Conservation (phyloP, 352 stramenopile genomes). For the Phytophthora tubulina region DNA sequence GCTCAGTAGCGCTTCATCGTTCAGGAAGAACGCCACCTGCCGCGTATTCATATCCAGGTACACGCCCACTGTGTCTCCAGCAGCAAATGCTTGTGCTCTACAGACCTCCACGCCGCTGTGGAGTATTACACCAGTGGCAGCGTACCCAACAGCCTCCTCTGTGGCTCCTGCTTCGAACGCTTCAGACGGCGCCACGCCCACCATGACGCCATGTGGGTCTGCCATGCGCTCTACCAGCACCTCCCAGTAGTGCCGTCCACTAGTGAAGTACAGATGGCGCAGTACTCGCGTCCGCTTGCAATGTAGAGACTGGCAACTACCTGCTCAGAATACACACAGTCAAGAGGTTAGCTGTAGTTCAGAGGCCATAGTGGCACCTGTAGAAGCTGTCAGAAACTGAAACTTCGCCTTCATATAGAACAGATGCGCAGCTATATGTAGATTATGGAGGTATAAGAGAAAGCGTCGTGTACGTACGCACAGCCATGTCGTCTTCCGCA, state of each 20-base stretch:
- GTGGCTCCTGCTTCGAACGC: slow-evolving; percentile 38
- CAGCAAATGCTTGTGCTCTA: slow-evolving; percentile 39
- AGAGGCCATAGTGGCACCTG: background rate
- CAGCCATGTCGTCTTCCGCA: slow-evolving; percentile 30
- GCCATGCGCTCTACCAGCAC: slow-evolving; percentile 46
- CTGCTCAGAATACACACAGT: slow-evolving; percentile 12
- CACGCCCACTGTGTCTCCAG: slow-evolving; percentile 56
- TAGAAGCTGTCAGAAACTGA: background rate
- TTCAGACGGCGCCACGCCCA: slow-evolving; percentile 46
- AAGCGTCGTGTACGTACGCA: slow-evolving; percentile 30
- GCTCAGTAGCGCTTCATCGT: slow-evolving; percentile 41
- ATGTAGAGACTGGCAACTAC: slow-evolving; percentile 32
- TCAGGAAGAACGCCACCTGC: slow-evolving; percentile 55
- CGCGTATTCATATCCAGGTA: slow-evolving; percentile 59
- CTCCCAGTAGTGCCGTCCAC: slow-evolving; percentile 61
- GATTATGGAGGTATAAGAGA: background rate
- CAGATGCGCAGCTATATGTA: background rate
- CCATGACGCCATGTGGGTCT: slow-evolving; percentile 35
- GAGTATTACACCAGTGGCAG: slow-evolving; percentile 46
- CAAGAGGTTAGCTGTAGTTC: slow-evolving; percentile 5
- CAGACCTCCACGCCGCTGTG: slow-evolving; percentile 46
- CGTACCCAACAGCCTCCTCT: slow-evolving; percentile 48
- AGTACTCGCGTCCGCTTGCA: slow-evolving; percentile 44
- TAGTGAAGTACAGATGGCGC: slow-evolving; percentile 66
- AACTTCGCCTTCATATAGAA: slow-evolving; percentile 17